These are phyloP conservation scores for Arachnopeziza araneosa DNA, from an alignment of 2,329 filamentous ascomycete genomes.

Conservation along the genomic window DNA sequence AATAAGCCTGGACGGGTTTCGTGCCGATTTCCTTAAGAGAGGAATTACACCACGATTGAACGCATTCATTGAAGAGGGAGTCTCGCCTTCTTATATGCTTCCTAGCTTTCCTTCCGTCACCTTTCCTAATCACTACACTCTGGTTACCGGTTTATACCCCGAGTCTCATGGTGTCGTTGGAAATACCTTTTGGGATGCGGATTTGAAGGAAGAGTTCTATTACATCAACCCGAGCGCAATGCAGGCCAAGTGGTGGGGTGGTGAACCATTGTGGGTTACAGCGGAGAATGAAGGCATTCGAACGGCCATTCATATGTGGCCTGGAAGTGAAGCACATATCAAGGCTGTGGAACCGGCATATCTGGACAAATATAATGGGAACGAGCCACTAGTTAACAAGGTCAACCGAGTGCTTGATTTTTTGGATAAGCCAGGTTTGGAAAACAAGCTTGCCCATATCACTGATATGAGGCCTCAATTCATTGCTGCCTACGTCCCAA, in stretches of 20 bases:
- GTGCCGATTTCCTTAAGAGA: constrained; percentile 84
- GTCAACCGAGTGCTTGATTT: constrained; percentile 74
- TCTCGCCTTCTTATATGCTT: constrained; percentile 87
- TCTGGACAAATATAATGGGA: constrained; percentile 77
- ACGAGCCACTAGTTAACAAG: constrained; percentile 69
- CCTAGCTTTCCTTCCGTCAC: constrained; percentile 95
- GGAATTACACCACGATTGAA: constrained; percentile 78
- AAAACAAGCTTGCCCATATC: constrained; percentile 46
- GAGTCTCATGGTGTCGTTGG: constrained; percentile 90
- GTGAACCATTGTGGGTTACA: constrained; percentile 90
- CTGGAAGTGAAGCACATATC: constrained; percentile 86
- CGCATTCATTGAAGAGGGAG: constrained; percentile 69
- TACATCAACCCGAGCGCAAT: constrained; percentile 75
- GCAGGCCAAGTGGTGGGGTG: constrained; percentile 88
- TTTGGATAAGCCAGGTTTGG: constrained; percentile 73
- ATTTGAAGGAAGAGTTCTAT: constrained; percentile 71
- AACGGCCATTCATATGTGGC: constrained; percentile 96
- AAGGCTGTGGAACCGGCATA: constrained; percentile 68
- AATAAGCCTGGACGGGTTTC: constrained; percentile 89
- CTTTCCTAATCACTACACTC: constrained; percentile 92
- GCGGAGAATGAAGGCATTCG: constrained; percentile 76
- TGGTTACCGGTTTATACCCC: constrained; percentile 87
- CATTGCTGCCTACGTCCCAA: constrained; percentile 90
- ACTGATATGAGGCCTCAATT: constrained; percentile 71
- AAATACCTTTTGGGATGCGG: constrained; percentile 91